phyloP scores from a whole-genome alignment of 345 rosid species.

The Citrus sp. region DNA sequence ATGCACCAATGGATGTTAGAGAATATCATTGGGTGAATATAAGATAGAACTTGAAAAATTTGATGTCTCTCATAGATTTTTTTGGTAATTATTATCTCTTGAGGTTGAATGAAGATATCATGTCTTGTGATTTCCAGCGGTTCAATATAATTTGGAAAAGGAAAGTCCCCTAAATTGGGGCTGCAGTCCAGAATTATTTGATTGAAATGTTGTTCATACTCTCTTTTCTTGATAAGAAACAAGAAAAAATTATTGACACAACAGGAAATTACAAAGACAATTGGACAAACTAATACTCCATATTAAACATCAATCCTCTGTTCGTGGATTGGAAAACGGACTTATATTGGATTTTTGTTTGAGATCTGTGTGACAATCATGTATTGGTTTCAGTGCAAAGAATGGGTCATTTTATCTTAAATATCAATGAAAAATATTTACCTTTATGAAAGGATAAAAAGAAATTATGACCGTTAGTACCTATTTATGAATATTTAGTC shows the following conservation, averaged over 20 bases:
- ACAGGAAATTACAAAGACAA: background rate
- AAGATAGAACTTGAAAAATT: background rate
- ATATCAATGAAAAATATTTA: background rate
- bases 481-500: background rate
- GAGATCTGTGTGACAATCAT: background rate
- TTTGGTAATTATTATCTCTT: background rate
- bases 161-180: background rate
- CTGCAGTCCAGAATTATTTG: no score
- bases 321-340: background rate
- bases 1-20: background rate
- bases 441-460: no score
- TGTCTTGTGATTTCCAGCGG: background rate
- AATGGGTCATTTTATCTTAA: background rate
- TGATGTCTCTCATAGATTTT: background rate
- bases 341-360: background rate
- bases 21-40: background rate
- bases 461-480: background rate
- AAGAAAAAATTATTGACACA: background rate
- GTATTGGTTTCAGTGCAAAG: background rate
- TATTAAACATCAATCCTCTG: background rate
- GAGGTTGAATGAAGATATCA: background rate
- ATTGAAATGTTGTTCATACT: background rate
- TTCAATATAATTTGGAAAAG: background rate
- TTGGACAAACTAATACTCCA: background rate
- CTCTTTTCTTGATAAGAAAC: background rate